These are phyloP conservation scores for Pterocarpus santalinus DNA, from an alignment of 306 rosid genomes.

Conservation along the genomic window DNA sequence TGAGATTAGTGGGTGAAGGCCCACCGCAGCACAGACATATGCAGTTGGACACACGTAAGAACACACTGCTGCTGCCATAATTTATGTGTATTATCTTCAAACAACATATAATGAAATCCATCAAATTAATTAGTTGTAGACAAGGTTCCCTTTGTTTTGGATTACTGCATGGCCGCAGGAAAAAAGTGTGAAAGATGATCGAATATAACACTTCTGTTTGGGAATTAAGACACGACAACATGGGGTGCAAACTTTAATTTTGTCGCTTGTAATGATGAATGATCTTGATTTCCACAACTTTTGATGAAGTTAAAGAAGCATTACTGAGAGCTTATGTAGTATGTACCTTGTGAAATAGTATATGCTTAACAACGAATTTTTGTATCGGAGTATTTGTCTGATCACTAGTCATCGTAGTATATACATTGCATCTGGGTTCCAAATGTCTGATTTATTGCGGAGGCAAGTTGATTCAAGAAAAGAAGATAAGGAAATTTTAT, in stretches of 20 bases:
- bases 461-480: constrained; percentile 5
- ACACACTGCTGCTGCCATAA: neutral
- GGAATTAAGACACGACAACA: neutral
- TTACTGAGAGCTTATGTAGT: neutral
- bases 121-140: neutral
- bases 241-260: neutral
- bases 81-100: neutral
- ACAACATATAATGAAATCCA: neutral
- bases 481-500: neutral
- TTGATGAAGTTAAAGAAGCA: neutral
- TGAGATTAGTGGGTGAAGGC: constrained; percentile 24
- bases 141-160: neutral
- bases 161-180: too few species aligned
- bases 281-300: too few species aligned
- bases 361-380: constrained; percentile 13
- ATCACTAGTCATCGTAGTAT: neutral
- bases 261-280: constrained; percentile 34
- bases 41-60: constrained; percentile 29
- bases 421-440: neutral
- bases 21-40: constrained; percentile 30
- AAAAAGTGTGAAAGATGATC: neutral
- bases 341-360: neutral
- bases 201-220: neutral
- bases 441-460: neutral
- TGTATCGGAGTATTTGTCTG: neutral